Conservation (phyloP, 257 asterid species). For the Echium plantagineum region DNA sequence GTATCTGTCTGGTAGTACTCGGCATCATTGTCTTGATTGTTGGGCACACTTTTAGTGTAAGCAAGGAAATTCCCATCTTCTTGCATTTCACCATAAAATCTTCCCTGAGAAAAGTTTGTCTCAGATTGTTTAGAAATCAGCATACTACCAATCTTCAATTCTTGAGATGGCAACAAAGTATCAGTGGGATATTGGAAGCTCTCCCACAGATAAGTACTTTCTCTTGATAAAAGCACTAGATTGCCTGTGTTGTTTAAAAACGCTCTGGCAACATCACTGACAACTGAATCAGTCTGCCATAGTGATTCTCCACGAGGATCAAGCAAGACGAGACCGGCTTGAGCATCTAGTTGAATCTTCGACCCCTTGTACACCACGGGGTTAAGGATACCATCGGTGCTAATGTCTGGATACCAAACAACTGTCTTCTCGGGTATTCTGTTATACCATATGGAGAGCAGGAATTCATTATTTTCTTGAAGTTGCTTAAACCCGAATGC, state of each 20-base stretch:
- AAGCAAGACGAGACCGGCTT: slow-evolving; percentile 25
- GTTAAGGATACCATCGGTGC: slow-evolving; percentile 15
- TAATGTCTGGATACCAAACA: slow-evolving; percentile 31
- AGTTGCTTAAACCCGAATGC: slow-evolving; percentile 10
- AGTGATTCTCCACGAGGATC: slow-evolving; percentile 22
- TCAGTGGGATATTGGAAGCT: slow-evolving; percentile 31
- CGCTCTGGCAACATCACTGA: slow-evolving; percentile 17
- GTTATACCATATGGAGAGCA: slow-evolving; percentile 44
- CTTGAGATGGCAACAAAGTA: slow-evolving; percentile 25
- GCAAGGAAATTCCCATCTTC: neutral
- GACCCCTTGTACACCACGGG: slow-evolving; percentile 48
- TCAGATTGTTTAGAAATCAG: slow-evolving; percentile 5
- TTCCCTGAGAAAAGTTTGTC: neutral
- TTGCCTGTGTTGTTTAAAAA: slow-evolving; percentile 50
- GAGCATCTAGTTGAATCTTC: slow-evolving; percentile 17
- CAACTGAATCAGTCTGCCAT: slow-evolving; percentile 13
- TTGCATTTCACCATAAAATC: neutral
- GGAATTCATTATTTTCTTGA: slow-evolving; percentile 16
- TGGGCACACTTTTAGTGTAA: neutral
- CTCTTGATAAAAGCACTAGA: slow-evolving; percentile 19
- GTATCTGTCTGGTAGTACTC: neutral
- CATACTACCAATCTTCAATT: slow-evolving; percentile 3
- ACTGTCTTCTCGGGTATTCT: slow-evolving; percentile 32
- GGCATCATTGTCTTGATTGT: neutral
- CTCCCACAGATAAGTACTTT: slow-evolving; percentile 32